Evolutionary conservation across 2,329 filamentous ascomycete genomes (phyloP), one percentile per base, ranked within the genome.

Genomic region (Cladosporium sp.): DNA sequence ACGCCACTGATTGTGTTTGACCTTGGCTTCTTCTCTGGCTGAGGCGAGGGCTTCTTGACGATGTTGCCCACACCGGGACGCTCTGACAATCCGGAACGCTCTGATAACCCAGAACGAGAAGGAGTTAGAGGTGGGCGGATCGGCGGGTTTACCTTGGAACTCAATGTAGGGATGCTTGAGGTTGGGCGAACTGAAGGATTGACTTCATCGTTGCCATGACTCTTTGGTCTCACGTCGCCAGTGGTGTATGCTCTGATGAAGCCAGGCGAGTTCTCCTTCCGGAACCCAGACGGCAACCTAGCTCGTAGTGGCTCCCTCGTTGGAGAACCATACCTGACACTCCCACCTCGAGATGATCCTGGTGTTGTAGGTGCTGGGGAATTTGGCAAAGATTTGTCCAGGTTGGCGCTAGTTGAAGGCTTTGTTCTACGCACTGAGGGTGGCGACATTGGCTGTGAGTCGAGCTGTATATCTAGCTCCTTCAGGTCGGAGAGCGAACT

Each of bases 401-500:
- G 32, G 28, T 57, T 63, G 18, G 64, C 55, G 32, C 55, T 28
- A 24, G 28, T 60, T 15, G 65, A 59, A 7, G 72, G 52, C 2
- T 68, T 69, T 24, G 70, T 67, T n/a, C 72, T 68, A 36, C 71
- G 72, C 14, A 68, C 66, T 5, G 72, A 62, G 24, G 65, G 59
- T 34, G 74, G 70, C n/a, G 70, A 71, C n/a, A 61, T 64, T 3
- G 71, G 65, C 36, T 72, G 60, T 36, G 61, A 32, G 36, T 70
- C 68, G n/a, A 72, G 69, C 26, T 73, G 65, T 5, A 64, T 85
- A 79, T 94, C 88, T 21, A 92, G 81, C 65, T 82, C 85, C 71
- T 88, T 90, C 58, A 98, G 83, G 77, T 98, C 94, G 4, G 93
- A 97, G 51, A 98, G 81, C 30, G 93, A 97, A 79, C 93, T 97